Conservation (phyloP, 1,139 yeast genomes). For the Debaryomycetaceae sp. region DNA sequence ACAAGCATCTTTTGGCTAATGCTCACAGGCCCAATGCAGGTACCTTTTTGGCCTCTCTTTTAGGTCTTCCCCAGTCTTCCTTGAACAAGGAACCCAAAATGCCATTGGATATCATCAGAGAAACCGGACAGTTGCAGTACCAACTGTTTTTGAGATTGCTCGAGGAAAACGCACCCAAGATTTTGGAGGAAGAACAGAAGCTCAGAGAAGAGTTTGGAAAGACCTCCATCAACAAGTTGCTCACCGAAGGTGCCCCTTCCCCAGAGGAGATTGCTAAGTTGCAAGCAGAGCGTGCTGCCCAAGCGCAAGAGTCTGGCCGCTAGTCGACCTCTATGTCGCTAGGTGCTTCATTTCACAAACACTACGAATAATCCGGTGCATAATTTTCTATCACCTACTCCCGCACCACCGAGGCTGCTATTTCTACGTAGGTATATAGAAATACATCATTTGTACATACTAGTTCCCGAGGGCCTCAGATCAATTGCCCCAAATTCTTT, state of each 20-base stretch:
- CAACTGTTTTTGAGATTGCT: conserved; percentile 78
- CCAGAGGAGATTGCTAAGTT: conserved; percentile 80
- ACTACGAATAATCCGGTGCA: too few species aligned
- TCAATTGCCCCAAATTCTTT: too few species aligned
- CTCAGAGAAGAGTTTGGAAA: conserved; percentile 80
- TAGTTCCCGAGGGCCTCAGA: too few species aligned
- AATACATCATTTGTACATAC: background rate
- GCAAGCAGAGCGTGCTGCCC: conserved; percentile 41
- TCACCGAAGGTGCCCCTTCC: conserved; percentile 80
- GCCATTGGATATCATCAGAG: conserved; percentile 89
- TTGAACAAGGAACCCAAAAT: conserved; percentile 64
- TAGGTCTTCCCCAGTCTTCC: conserved; percentile 57
- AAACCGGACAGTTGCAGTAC: conserved; percentile 89
- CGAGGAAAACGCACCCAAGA: conserved; percentile 84
- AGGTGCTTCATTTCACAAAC: background rate
- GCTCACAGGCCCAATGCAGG: conserved; percentile 42
- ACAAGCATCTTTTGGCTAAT: conserved; percentile 43
- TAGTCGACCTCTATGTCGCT: background rate
- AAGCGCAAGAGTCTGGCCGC: background rate
- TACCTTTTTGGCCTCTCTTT: conserved; percentile 51
- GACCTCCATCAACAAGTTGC: conserved; percentile 75
- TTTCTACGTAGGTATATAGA: background rate
- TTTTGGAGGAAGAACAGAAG: conserved; percentile 73
- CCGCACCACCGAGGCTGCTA: too few species aligned
- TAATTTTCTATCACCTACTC: too few species aligned